Conservation (phyloP, 225 moss, liverwort and hornwort genomes). For the Lunularia cruciata region DNA sequence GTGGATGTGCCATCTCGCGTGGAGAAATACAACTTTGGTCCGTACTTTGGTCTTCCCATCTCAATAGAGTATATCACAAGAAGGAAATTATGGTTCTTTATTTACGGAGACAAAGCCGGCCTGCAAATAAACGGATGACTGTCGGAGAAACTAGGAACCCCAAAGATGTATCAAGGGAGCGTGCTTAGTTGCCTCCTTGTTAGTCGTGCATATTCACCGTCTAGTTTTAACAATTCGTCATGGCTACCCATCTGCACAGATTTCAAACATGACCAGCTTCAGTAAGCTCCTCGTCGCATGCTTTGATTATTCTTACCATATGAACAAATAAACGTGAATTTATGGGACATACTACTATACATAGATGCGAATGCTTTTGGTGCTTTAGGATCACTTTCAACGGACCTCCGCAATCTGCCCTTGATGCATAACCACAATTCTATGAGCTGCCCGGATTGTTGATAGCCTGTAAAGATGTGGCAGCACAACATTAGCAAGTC, state of each 20-base stretch:
- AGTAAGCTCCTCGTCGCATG: background rate
- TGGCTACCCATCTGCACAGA: slow-evolving; percentile 88
- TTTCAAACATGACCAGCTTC: background rate
- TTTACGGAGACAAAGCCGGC: slow-evolving; percentile 1
- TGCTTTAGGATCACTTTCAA: background rate
- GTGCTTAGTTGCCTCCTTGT: slow-evolving; percentile 83
- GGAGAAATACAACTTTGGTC: background rate
- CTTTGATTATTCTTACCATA: background rate
- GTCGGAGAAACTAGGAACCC: background rate
- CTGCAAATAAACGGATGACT: slow-evolving; percentile 12
- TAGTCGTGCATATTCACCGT: slow-evolving; percentile 88
- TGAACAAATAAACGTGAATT: background rate
- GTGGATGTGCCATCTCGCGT: background rate
- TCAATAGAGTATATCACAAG: background rate
- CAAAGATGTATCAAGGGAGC: slow-evolving; percentile 26
- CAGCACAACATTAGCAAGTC: background rate
- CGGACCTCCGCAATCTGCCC: slow-evolving; percentile 86
- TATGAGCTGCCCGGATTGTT: slow-evolving; percentile 85
- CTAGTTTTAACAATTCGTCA: slow-evolving; percentile 76
- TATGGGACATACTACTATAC: no score
- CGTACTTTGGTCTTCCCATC: background rate
- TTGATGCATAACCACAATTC: slow-evolving; percentile 96
- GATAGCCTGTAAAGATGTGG: slow-evolving; percentile 55
- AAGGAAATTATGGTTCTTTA: background rate
- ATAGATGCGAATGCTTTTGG: background rate